Conservation (phyloP, 2,329 filamentous ascomycete genomes). For the Diplocarpon mali region DNA sequence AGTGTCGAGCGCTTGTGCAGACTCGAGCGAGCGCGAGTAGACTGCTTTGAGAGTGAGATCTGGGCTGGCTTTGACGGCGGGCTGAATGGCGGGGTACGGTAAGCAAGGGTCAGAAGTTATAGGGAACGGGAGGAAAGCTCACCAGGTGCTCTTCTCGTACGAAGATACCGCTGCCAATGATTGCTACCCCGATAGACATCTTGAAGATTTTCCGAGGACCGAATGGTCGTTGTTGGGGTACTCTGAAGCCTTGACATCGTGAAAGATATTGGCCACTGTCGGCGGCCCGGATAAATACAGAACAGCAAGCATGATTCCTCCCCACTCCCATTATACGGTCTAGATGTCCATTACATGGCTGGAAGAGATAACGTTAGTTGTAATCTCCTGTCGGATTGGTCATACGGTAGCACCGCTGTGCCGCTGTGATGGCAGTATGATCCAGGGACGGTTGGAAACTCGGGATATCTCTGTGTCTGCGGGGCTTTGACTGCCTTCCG, state of each 20-base stretch:
- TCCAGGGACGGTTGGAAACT: too few relatives aligned
- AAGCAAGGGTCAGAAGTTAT: constrained; percentile 6
- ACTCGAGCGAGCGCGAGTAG: constrained; percentile 27
- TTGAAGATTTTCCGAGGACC: background rate
- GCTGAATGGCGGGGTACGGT: constrained; percentile 27
- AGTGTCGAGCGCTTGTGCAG: constrained; percentile 32
- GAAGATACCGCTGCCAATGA: constrained; percentile 54
- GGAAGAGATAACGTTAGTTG: too few relatives aligned
- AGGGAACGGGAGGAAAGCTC: constrained; percentile 11
- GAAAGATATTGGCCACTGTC: background rate
- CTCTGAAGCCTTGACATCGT: too few relatives aligned
- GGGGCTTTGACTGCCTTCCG: too few relatives aligned
- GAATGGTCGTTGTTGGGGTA: background rate
- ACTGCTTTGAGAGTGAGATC: constrained; percentile 41
- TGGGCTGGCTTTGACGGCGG: constrained; percentile 45
- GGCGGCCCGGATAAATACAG: background rate
- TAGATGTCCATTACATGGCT: too few relatives aligned
- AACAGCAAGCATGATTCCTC: background rate
- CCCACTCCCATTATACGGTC: too few relatives aligned
- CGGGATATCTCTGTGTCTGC: too few relatives aligned
- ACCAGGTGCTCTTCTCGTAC: constrained; percentile 47
- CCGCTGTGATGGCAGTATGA: too few relatives aligned
- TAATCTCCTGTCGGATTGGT: too few relatives aligned
- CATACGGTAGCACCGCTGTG: too few relatives aligned
- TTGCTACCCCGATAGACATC: constrained; percentile 41